Evolutionary conservation across 805 yeast species (phyloP), one percentile per base, ranked within the genome.

Genomic region (Hyphopichia homilentoma): DNA sequence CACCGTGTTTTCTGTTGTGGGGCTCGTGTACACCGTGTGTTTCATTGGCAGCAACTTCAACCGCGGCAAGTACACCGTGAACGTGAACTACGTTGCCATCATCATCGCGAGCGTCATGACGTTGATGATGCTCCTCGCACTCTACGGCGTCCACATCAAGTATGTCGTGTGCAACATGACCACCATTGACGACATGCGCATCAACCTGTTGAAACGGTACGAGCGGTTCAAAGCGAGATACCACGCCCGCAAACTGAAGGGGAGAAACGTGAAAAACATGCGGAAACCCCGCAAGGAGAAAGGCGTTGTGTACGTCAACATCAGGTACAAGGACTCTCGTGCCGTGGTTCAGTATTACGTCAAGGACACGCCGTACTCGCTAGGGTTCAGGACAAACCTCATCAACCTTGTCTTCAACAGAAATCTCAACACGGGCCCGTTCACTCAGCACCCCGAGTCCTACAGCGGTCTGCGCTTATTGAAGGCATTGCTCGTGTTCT

Each of bases 121-220:
- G 66, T 32, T 73, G 12, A 4, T 73, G 1, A 63, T 81, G 56
- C 44, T 75, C 2, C 40, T 56, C 1, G 64, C 70, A 0, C 55
- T 81, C 30, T 43, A 68, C 2, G 43, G 50, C 0, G 59, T 68
- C 21, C 79, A 78, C 38, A 15, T 69, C 3, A 44, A 55, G 27
- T 77, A 75, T 45, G 59, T 81, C 15, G 29, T 41, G 2, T 37
- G 39, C 6, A 81, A 83, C 43, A 56, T 66, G 36, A 74, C 85
- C 1, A 70, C 87, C 0, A 47, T 85, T 8, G 90, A 83, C 40
- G 79, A 74, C 21, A 48, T 80, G 24, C 56, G 66, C 11, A 34
- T 32, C 16, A 48, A 48, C 32, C 60, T 55, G 33, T 40, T 59
- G 20, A 59, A 59, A 25, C 49, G 57, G 19, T 54, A 63, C 32